Evolutionary conservation across 1,284 basidiomycete genomes (phyloP).

Genomic region (Ganoderma resinaceum): DNA sequence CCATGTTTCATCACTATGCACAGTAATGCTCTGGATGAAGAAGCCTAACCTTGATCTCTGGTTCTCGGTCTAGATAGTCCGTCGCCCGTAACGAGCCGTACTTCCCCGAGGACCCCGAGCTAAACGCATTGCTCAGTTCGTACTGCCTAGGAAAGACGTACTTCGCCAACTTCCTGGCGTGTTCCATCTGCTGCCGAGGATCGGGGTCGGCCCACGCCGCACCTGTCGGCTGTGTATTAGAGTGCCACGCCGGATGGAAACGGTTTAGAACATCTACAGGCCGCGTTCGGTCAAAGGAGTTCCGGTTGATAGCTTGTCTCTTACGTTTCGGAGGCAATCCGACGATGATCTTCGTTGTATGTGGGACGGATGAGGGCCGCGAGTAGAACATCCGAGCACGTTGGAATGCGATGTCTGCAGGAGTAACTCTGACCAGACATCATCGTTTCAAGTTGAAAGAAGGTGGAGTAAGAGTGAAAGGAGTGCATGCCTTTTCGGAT

Average conservation of each 20-base stretch:
- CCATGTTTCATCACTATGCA: neutral
- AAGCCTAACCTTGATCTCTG: slow-evolving; percentile 69
- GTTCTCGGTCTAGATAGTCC: slow-evolving; percentile 70
- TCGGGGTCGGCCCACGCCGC: slow-evolving; percentile 48
- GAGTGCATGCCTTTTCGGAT: neutral
- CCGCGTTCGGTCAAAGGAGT: neutral
- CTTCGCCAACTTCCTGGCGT: slow-evolving; percentile 74
- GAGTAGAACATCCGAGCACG: slow-evolving; percentile 75
- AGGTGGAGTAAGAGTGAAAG: neutral
- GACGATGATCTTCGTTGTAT: slow-evolving; percentile 54
- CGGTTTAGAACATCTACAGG: slow-evolving; percentile 67
- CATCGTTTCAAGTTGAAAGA: neutral
- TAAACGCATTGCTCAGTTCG: slow-evolving; percentile 67
- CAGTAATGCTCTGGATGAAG: neutral
- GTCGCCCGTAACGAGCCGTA: slow-evolving; percentile 40
- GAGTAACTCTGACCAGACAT: slow-evolving; percentile 42
- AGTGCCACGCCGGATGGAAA: slow-evolving; percentile 51
- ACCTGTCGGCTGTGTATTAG: slow-evolving; percentile 35
- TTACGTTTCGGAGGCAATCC: slow-evolving; percentile 77
- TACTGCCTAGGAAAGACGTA: slow-evolving; percentile 88
- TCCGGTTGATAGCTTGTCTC: slow-evolving; percentile 21
- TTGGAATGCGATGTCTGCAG: slow-evolving; percentile 62
- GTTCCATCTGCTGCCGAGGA: slow-evolving; percentile 49
- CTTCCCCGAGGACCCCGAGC: slow-evolving; percentile 15
- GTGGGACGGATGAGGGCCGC: slow-evolving; percentile 57